Evolutionary conservation across 768 basidiomycete genomes (phyloP).

Genomic region (Tricholoma hemisulphureum): DNA sequence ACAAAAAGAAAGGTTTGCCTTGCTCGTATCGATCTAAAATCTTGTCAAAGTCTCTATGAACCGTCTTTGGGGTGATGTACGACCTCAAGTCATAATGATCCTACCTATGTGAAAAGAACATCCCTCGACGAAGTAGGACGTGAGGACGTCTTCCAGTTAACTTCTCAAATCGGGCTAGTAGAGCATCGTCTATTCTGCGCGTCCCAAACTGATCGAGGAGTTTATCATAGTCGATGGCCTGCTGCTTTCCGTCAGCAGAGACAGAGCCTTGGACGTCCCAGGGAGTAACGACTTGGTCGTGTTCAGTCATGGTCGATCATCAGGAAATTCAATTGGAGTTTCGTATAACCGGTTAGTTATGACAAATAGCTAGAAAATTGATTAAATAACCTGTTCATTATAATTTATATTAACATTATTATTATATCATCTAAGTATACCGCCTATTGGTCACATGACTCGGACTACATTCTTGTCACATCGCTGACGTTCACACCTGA

Average conservation of each 20-base stretch:
- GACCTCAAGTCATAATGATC: slow-evolving; percentile 15
- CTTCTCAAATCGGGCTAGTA: slow-evolving; percentile 87
- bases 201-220: slow-evolving; percentile 94
- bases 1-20: slow-evolving; percentile 95
- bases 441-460: too few relatives aligned
- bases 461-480: too few relatives aligned
- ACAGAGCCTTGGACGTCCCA: slow-evolving; percentile 97
- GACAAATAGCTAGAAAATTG: too few relatives aligned
- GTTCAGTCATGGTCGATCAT: slow-evolving; percentile 12
- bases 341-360: too few relatives aligned
- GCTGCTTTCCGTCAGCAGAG: slow-evolving; percentile 83
- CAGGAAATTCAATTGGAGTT: too few relatives aligned
- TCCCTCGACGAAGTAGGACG: slow-evolving; percentile 81
- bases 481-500: too few relatives aligned
- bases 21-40: slow-evolving; percentile 96
- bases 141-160: slow-evolving; percentile 89
- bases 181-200: slow-evolving; percentile 65
- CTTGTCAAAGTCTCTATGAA: slow-evolving; percentile 81
- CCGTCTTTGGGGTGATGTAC: background rate
- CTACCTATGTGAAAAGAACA: slow-evolving; percentile 98
- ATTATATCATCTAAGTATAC: too few relatives aligned
- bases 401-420: too few relatives aligned
- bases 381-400: too few relatives aligned
- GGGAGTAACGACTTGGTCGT: slow-evolving; percentile 85
- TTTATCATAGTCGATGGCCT: slow-evolving; percentile 96